Evolutionary conservation across 2,329 filamentous ascomycete genomes (phyloP).

Genomic region (Fusarium sororula): DNA sequence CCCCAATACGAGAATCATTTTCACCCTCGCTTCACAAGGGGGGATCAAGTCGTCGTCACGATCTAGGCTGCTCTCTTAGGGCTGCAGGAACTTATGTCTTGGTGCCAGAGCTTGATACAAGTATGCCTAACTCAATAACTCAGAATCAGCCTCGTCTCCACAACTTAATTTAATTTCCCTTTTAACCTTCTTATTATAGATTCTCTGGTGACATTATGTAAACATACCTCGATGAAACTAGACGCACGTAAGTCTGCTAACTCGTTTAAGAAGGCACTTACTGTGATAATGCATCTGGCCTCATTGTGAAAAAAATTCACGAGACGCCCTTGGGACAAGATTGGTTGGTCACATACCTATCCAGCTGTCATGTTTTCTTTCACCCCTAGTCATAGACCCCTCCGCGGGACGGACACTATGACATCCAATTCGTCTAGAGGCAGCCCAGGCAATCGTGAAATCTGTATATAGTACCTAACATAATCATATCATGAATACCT

Average conservation of each 20-base stretch:
- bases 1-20: not conserved
- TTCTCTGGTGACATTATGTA: not conserved
- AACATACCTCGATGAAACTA: not conserved
- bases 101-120: not conserved
- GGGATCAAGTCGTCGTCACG: not conserved
- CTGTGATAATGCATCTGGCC: not conserved
- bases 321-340: not conserved
- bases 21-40: not conserved
- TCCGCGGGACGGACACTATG: not conserved
- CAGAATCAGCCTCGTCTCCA: not conserved
- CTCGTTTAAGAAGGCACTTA: not conserved
- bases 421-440: not conserved
- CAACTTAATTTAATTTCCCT: not conserved
- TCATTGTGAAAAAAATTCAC: not conserved
- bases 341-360: not conserved
- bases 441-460: not conserved
- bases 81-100: not conserved
- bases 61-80: not conserved
- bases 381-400: not conserved
- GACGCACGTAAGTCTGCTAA: not conserved
- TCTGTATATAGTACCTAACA: not conserved
- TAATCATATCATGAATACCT: not conserved
- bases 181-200: conserved; percentile 2
- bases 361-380: not conserved
- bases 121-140: not conserved